Evolutionary conservation across 2,329 filamentous ascomycete species (phyloP).

Genomic region (Fusarium longipes): DNA sequence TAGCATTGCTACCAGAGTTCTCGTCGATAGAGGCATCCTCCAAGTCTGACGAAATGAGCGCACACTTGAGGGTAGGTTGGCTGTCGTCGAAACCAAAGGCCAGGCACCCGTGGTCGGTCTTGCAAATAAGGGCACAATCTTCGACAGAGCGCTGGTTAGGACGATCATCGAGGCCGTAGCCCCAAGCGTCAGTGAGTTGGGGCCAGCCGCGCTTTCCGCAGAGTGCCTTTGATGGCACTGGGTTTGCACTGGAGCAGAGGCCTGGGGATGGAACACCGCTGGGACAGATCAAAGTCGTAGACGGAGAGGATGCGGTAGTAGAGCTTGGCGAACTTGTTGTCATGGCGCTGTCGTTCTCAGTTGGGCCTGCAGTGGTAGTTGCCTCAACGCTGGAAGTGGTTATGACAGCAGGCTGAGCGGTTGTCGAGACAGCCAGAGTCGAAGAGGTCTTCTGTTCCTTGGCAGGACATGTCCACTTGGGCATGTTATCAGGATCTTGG

Average conservation of each 20-base stretch:
- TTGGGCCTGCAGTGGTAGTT: background rate
- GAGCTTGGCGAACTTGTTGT: background rate
- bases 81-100: slow-evolving; percentile 27
- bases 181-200: slow-evolving; percentile 9
- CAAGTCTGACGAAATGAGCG: slow-evolving; percentile 11
- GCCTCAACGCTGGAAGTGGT: background rate
- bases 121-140: slow-evolving; percentile 36
- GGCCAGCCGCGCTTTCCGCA: slow-evolving; percentile 24
- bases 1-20: background rate
- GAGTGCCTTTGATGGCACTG: slow-evolving; percentile 2
- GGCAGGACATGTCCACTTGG: slow-evolving; percentile 15
- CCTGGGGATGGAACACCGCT: slow-evolving; percentile 28
- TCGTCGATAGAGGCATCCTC: slow-evolving; percentile 2
- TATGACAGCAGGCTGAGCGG: background rate
- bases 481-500: slow-evolving; percentile 3
- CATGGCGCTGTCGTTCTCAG: background rate
- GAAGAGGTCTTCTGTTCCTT: slow-evolving; percentile 4
- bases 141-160: slow-evolving; percentile 20
- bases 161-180: background rate
- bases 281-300: background rate
- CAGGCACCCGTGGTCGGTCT: slow-evolving; percentile 9
- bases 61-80: background rate
- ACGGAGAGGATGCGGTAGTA: background rate
- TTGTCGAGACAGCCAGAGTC: background rate
- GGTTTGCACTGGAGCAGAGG: slow-evolving; percentile 4